phyloP scores from a whole-genome alignment of 768 basidiomycete genomes.

The Nidularia sp. region DNA sequence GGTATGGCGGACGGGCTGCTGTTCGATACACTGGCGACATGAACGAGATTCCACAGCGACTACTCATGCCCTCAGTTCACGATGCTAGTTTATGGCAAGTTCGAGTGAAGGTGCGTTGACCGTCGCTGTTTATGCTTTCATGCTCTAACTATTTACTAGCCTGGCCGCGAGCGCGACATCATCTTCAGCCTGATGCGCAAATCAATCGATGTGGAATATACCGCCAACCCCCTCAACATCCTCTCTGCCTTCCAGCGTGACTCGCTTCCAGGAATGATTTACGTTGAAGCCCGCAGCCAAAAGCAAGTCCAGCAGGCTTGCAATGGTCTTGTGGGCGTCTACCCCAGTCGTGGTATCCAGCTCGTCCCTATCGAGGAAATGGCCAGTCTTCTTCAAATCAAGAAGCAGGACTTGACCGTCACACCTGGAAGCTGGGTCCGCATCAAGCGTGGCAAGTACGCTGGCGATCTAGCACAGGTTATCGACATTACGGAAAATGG shows the following conservation, averaged over 20 bases:
- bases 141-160: constrained; percentile 35
- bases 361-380: constrained; percentile 97
- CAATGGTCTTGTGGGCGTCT: constrained; percentile 90
- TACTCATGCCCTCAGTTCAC: constrained; percentile 95
- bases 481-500: constrained; percentile 91
- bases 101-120: constrained; percentile 71
- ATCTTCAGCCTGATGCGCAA: constrained; percentile 95
- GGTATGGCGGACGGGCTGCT: constrained; percentile 64
- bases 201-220: constrained; percentile 79
- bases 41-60: constrained; percentile 87
- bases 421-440: constrained; percentile 92
- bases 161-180: constrained; percentile 89
- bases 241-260: constrained; percentile 94
- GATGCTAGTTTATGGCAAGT: constrained; percentile 97
- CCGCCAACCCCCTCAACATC: constrained; percentile 76
- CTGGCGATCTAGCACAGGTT: constrained; percentile 93
- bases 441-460: constrained; percentile 88
- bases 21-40: constrained; percentile 86
- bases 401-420: constrained; percentile 86
- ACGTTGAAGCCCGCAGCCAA: constrained; percentile 89
- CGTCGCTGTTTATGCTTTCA: neutral
- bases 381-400: constrained; percentile 93
- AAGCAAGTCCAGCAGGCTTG: constrained; percentile 84
- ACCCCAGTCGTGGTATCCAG: constrained; percentile 72
- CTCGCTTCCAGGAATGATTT: constrained; percentile 92